These are phyloP conservation scores for Pythium utonaiense DNA, from an alignment of 352 stramenopile genomes.

Conservation along the genomic window DNA sequence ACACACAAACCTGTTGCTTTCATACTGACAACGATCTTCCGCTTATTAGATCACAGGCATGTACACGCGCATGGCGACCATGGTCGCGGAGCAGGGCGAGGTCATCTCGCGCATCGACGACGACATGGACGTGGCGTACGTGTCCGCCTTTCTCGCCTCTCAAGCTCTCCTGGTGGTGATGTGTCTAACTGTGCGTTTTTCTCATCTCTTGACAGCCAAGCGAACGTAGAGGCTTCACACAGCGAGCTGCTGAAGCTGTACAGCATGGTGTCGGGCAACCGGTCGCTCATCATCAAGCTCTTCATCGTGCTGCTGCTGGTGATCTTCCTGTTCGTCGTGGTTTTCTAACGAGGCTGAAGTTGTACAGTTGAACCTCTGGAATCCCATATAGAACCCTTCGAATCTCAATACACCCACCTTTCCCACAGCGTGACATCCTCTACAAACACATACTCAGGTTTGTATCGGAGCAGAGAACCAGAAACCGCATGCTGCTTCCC, in stretches of 20 bases:
- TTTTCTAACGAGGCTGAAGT: slow-evolving; percentile 39
- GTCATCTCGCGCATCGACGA: slow-evolving; percentile 83
- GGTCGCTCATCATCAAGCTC: slow-evolving; percentile 83
- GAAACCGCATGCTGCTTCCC: neutral
- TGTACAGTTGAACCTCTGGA: neutral
- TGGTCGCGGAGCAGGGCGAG: slow-evolving; percentile 78
- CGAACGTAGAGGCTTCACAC: slow-evolving; percentile 70
- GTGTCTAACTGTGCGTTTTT: neutral
- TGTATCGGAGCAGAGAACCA: neutral
- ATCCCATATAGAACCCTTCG: slow-evolving; percentile 4
- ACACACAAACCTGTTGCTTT: too few species aligned
- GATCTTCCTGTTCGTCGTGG: slow-evolving; percentile 84
- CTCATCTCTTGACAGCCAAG: slow-evolving; percentile 37
- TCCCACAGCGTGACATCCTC: neutral
- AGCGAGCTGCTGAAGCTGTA: slow-evolving; percentile 81
- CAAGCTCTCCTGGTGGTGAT: too few species aligned
- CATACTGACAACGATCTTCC: neutral
- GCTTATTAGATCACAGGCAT: slow-evolving; percentile 70
- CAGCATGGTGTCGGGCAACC: slow-evolving; percentile 79
- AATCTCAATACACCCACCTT: neutral
- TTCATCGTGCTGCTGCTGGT: slow-evolving; percentile 78
- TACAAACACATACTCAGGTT: slow-evolving; percentile 13
- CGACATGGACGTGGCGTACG: slow-evolving; percentile 86
- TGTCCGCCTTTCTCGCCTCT: slow-evolving; percentile 24
- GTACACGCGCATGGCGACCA: slow-evolving; percentile 83